Percentiles rank a stretch among this genome's conserved stretches.
Evolutionary conservation across 495 filamentous ascomycete genomes (phyloP).

Genomic region (Podospora anserina): DNA sequence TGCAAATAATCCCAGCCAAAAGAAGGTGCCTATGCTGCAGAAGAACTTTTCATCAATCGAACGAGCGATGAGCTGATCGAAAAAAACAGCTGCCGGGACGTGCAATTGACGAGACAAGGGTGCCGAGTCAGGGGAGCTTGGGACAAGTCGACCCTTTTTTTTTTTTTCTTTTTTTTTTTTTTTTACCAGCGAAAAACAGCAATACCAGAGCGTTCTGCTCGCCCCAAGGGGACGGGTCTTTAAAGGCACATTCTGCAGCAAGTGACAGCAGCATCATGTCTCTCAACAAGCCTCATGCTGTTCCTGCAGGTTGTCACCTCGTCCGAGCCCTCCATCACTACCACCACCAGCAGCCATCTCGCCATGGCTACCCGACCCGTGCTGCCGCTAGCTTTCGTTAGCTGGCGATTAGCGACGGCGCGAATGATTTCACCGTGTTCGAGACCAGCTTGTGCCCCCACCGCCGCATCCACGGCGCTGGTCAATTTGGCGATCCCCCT

Average conservation of each 20-base stretch:
- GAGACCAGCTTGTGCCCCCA: constrained; percentile 14
- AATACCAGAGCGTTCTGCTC: not conserved
- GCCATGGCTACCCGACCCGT: constrained; percentile 15
- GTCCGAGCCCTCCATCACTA: not conserved
- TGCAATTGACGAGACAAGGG: constrained; percentile 5
- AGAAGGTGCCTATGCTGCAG: constrained; percentile 7
- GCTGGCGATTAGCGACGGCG: constrained; percentile 28
- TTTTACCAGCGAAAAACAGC: not conserved
- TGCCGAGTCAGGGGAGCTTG: constrained; percentile 10
- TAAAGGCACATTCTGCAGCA: not conserved
- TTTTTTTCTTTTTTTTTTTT: not conserved
- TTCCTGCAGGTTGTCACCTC: not conserved
- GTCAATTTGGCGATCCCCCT: constrained; percentile 19
- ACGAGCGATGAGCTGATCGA: constrained; percentile 22
- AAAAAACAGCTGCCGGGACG: not conserved
- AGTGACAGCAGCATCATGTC: too few species aligned
- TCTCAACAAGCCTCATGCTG: not conserved
- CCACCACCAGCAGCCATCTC: not conserved
- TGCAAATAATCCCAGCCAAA: not conserved
- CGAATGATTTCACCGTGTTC: constrained; percentile 11
- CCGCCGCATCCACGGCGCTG: constrained; percentile 22
- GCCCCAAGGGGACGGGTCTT: not conserved
- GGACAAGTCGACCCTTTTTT: not conserved
- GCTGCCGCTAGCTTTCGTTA: constrained; percentile 17
- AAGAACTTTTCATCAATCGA: constrained; percentile 17